phyloP scores from a whole-genome alignment of 2,329 filamentous ascomycete genomes.

The Xylariomycetidae sp. region DNA sequence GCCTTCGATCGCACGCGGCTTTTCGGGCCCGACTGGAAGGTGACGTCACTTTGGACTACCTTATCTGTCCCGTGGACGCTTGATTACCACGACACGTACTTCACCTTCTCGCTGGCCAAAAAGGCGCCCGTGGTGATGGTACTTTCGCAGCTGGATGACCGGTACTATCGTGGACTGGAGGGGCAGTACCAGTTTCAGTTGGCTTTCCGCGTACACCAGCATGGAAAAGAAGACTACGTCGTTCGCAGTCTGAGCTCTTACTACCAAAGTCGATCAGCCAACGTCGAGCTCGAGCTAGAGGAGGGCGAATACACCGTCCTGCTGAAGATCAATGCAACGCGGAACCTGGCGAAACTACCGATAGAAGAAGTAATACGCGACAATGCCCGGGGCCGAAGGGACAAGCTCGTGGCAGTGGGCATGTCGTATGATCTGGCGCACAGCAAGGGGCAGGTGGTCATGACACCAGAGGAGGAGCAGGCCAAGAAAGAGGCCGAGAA shows the following conservation, averaged over 20 bases:
- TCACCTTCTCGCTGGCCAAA: constrained; percentile 43
- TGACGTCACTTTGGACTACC: constrained; percentile 42
- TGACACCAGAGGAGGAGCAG: constrained; percentile 42
- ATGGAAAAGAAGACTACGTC: constrained; percentile 45
- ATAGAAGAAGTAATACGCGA: constrained; percentile 64
- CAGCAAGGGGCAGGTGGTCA: constrained; percentile 51
- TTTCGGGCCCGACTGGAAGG: constrained; percentile 49
- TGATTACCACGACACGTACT: constrained; percentile 49
- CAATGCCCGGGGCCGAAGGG: constrained; percentile 55
- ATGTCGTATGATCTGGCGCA: constrained; percentile 66
- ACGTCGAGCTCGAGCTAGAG: constrained; percentile 68
- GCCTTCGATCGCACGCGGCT: constrained; percentile 53
- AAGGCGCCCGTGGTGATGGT: constrained; percentile 48
- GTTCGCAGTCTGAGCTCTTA: constrained; percentile 48
- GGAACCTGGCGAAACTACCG: constrained; percentile 40
- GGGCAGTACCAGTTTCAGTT: constrained; percentile 51
- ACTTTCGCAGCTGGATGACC: constrained; percentile 50
- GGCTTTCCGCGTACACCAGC: constrained; percentile 48
- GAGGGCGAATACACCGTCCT: constrained; percentile 70
- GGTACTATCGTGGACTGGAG: constrained; percentile 51
- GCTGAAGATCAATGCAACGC: constrained; percentile 65
- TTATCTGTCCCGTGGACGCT: constrained; percentile 50
- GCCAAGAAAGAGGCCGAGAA: constrained; percentile 39
- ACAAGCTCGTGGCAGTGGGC: constrained; percentile 69
- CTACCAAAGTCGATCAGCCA: constrained; percentile 67